Conservation (phyloP, 768 basidiomycete genomes). For the Dendrothele bispora region DNA sequence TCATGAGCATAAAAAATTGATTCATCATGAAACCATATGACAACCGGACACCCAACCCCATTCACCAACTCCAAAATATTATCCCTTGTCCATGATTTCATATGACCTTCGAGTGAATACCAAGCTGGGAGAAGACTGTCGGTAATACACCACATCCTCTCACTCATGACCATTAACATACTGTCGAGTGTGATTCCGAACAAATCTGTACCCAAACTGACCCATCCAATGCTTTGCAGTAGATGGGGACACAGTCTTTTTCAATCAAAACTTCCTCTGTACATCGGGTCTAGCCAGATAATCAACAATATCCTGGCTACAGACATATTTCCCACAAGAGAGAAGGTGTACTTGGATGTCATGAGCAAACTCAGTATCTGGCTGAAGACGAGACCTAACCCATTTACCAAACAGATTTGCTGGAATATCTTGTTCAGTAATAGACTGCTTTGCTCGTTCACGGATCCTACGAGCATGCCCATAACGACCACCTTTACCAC, state of each 20-base stretch:
- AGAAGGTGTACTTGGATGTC: constrained; percentile 15
- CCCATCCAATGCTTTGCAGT: constrained; percentile 27
- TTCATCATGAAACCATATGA: too few species aligned
- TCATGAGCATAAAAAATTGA: constrained; percentile 21
- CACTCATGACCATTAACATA: constrained; percentile 29
- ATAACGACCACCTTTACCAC: too few species aligned
- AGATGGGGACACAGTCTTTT: constrained; percentile 14
- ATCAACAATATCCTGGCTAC: constrained; percentile 14
- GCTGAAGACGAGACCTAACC: constrained; percentile 7
- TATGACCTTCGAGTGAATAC: neutral
- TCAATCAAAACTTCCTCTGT: constrained; percentile 11
- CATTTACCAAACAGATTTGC: neutral
- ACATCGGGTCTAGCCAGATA: constrained; percentile 10
- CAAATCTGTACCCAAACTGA: constrained; percentile 2
- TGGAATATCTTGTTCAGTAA: neutral
- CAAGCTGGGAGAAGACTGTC: constrained; percentile 15
- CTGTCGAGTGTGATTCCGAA: constrained; percentile 10
- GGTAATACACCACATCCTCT: constrained; percentile 24
- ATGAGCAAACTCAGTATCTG: constrained; percentile 13
- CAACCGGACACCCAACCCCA: too few species aligned
- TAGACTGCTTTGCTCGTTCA: neutral
- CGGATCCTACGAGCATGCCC: too few species aligned
- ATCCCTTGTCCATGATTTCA: neutral
- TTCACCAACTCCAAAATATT: neutral
- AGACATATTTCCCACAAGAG: constrained; percentile 15